Conservation (phyloP, 2,329 filamentous ascomycete species). For the Hypoxylon sp. region DNA sequence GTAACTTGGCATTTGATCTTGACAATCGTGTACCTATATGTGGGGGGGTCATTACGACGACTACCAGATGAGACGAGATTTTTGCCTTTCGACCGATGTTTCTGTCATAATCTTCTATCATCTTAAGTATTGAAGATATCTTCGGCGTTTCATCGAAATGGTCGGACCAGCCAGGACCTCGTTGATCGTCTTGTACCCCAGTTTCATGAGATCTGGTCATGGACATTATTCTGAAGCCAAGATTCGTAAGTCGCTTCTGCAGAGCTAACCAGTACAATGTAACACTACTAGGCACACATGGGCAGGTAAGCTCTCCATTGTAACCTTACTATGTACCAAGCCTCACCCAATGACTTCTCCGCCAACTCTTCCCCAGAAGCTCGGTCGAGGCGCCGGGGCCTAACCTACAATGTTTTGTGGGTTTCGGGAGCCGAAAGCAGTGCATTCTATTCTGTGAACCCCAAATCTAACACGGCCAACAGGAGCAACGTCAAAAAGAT, state of each 20-base stretch:
- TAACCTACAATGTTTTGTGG: conserved; percentile 10
- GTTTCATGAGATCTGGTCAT: conserved; percentile 13
- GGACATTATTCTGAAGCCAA: conserved; percentile 13
- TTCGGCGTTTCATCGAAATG: background rate
- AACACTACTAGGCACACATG: conserved; percentile 11
- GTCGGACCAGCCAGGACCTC: background rate
- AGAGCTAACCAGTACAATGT: conserved; percentile 3
- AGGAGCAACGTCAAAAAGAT: conserved; percentile 1
- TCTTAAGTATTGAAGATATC: background rate
- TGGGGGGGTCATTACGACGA: background rate
- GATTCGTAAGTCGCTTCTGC: conserved; percentile 15
- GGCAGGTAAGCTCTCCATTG: conserved; percentile 30
- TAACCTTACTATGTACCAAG: conserved; percentile 30
- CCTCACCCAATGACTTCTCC: conserved; percentile 25
- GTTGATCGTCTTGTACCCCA: conserved; percentile 4
- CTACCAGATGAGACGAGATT: background rate
- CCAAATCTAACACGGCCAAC: conserved; percentile 12
- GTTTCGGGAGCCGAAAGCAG: conserved; percentile 16
- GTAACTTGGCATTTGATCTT: background rate
- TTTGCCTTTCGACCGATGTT: background rate
- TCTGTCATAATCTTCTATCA: background rate
- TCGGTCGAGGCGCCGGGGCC: conserved; percentile 25
- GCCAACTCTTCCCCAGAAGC: conserved; percentile 35
- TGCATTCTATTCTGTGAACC: conserved; percentile 2
- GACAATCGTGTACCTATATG: background rate